These are phyloP conservation scores for Pisolithus microcarpus DNA, from an alignment of 768 basidiomycete species.

Conservation along the genomic window DNA sequence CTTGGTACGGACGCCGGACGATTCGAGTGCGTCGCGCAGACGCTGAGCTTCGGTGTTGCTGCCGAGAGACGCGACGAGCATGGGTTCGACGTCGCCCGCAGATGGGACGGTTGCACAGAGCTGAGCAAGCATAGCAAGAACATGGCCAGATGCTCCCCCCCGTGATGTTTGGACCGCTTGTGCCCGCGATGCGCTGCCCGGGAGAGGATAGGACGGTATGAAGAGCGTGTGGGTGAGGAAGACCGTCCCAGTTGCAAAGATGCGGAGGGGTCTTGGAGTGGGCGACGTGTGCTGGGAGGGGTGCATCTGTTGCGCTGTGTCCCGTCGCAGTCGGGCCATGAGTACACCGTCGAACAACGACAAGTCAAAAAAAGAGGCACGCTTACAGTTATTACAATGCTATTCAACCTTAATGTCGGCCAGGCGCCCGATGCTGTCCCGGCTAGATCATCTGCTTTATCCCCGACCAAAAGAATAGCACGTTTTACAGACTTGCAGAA, in stretches of 20 bases:
- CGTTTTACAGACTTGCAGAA: too few species aligned
- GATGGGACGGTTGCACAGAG: constrained; percentile 34
- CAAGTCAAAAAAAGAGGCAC: too few species aligned
- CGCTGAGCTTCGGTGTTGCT: constrained; percentile 62
- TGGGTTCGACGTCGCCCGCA: constrained; percentile 35
- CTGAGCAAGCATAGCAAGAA: constrained; percentile 68
- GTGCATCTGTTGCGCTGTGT: constrained; percentile 12
- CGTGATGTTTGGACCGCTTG: constrained; percentile 61
- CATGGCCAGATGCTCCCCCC: constrained; percentile 66
- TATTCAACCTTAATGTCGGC: too few species aligned
- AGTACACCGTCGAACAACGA: neutral
- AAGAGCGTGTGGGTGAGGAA: constrained; percentile 70
- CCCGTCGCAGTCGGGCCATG: constrained; percentile 25
- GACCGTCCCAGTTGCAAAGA: constrained; percentile 74
- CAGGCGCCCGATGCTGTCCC: too few species aligned
- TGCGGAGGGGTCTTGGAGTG: constrained; percentile 44
- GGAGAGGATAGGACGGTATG: constrained; percentile 52
- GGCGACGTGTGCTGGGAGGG: constrained; percentile 8
- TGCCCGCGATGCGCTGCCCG: constrained; percentile 55
- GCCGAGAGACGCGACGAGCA: constrained; percentile 67
- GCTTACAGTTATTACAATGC: too few species aligned
- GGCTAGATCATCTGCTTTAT: too few species aligned
- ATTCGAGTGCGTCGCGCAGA: constrained; percentile 58
- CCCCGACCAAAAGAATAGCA: too few species aligned
- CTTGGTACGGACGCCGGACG: constrained; percentile 59